Conservation (phyloP, 2,329 filamentous ascomycete species). For the Cladosporium sp. region DNA sequence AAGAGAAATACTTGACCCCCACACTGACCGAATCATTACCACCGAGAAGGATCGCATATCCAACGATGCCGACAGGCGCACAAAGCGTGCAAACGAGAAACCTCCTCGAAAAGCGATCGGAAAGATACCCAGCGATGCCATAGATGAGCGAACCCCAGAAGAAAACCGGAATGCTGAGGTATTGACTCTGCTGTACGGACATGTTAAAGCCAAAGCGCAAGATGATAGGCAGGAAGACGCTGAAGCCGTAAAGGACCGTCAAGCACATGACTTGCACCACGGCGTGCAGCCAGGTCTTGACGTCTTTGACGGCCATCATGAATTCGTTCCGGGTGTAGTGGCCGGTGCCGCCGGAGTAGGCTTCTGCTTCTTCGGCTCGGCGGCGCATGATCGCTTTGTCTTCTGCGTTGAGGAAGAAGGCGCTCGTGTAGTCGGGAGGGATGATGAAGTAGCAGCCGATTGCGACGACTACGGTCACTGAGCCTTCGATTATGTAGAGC, state of each 20-base stretch:
- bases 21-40: conserved; percentile 20
- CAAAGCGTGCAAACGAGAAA: conserved; percentile 35
- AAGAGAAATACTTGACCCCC: conserved; percentile 30
- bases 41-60: conserved; percentile 30
- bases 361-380: conserved; percentile 28
- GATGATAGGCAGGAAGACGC: conserved; percentile 41
- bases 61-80: conserved; percentile 29
- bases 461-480: conserved; percentile 26
- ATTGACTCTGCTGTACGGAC: conserved; percentile 36
- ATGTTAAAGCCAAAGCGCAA: conserved; percentile 40
- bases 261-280: conserved; percentile 38
- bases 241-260: conserved; percentile 39
- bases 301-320: conserved; percentile 30
- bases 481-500: conserved; percentile 18
- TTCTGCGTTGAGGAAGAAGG: conserved; percentile 30
- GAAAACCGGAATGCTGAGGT: conserved; percentile 41
- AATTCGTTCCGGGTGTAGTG: conserved; percentile 30
- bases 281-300: conserved; percentile 33
- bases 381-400: conserved; percentile 30
- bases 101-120: conserved; percentile 35
- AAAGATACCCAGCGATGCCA: conserved; percentile 35
- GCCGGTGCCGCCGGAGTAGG: conserved; percentile 29
- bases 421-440: conserved; percentile 31
- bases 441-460: conserved; percentile 29
- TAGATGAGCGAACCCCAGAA: conserved; percentile 40